Evolutionary conservation across 192 early-diverging fungal genomes (phyloP).

Genomic region (Linnemannia exigua): DNA sequence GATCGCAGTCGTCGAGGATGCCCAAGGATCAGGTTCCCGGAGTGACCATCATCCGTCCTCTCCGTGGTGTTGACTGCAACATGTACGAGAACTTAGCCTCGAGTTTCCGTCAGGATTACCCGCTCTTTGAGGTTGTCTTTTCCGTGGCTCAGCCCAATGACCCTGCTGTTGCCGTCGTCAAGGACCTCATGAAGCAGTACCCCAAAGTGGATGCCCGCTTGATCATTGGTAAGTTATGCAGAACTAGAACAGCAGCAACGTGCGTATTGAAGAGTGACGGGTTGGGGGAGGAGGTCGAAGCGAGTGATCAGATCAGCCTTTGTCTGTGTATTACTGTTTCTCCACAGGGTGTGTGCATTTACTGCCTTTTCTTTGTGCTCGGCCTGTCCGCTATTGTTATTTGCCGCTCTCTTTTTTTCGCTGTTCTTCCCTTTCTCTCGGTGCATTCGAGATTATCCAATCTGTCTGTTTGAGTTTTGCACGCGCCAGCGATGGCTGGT

Average conservation of each 20-base stretch:
- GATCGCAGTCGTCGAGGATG: conserved; percentile 57
- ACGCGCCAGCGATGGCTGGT: conserved; percentile 10
- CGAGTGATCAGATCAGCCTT: not conserved
- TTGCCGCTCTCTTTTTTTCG: not conserved
- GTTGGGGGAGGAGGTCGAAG: conserved; percentile 10
- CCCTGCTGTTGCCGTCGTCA: conserved; percentile 84
- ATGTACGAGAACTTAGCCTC: conserved; percentile 86
- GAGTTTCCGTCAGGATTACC: conserved; percentile 91
- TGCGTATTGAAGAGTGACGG: not conserved
- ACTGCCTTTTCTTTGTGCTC: not conserved
- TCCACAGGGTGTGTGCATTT: conserved; percentile 4
- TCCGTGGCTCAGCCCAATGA: conserved; percentile 86
- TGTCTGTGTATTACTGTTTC: conserved; percentile 22
- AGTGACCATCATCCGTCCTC: conserved; percentile 93
- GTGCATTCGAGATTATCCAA: conserved; percentile 23
- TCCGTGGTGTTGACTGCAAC: conserved; percentile 93
- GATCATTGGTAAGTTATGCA: conserved; percentile 75
- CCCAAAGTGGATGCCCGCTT: conserved; percentile 82
- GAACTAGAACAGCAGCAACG: not conserved
- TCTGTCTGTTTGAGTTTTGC: conserved; percentile 6
- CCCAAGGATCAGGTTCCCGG: conserved; percentile 68
- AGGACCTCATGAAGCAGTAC: conserved; percentile 76
- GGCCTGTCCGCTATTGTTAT: not conserved
- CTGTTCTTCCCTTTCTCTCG: not conserved
- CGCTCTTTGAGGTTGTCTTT: conserved; percentile 90